Conservation (phyloP, 2,329 filamentous ascomycete species). For the Colletotrichum graminicola region DNA sequence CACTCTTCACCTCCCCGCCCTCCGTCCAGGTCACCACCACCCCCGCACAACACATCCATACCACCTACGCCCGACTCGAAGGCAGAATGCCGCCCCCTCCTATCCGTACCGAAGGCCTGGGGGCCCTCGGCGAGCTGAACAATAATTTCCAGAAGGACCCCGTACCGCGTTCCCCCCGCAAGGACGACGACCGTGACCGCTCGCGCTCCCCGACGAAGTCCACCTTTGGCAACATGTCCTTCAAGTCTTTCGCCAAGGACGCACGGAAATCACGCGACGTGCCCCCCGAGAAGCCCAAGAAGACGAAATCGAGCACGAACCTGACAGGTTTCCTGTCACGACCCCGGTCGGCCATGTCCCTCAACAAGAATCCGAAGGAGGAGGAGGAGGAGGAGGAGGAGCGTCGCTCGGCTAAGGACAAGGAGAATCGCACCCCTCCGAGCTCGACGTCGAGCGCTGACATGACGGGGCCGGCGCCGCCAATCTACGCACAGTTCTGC, state of each 20-base stretch:
- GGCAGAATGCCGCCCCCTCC: conserved; percentile 49
- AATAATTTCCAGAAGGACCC: conserved; percentile 63
- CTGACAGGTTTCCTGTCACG: conserved; percentile 82
- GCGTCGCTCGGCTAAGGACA: conserved; percentile 70
- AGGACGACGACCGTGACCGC: conserved; percentile 50
- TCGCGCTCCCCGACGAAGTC: conserved; percentile 60
- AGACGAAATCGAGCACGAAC: conserved; percentile 86
- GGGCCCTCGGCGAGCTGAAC: conserved; percentile 68
- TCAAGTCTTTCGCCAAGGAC: conserved; percentile 59
- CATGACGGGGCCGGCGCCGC: conserved; percentile 61
- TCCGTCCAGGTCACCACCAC: conserved; percentile 43
- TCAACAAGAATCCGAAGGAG: conserved; percentile 64
- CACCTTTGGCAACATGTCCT: conserved; percentile 57
- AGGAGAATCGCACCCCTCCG: conserved; percentile 82
- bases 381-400: conserved; percentile 71
- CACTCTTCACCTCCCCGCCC: conserved; percentile 44
- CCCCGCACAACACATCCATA: conserved; percentile 40
- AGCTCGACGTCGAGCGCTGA: conserved; percentile 58
- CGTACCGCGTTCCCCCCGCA: conserved; percentile 53
- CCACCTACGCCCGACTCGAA: conserved; percentile 40
- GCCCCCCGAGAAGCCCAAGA: conserved; percentile 75
- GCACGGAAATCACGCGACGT: conserved; percentile 56
- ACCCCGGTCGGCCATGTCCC: conserved; percentile 78
- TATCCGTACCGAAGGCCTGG: conserved; percentile 50
- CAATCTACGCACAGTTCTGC: conserved; percentile 85